Evolutionary conservation across 2,329 filamentous ascomycete genomes (phyloP).

Genomic region (Aspergillus fumigatus): DNA sequence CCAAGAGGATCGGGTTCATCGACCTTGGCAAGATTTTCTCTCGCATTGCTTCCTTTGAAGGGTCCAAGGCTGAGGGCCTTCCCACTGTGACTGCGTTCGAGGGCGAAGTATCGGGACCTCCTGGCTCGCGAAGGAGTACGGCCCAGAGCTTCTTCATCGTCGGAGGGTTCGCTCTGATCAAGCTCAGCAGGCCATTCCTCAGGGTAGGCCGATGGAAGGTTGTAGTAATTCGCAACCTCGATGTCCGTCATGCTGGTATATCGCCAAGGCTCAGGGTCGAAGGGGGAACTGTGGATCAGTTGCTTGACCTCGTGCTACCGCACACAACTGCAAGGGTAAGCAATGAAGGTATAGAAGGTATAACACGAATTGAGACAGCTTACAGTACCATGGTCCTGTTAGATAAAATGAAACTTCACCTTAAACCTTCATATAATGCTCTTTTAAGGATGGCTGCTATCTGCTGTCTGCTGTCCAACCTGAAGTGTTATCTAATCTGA

Average conservation of each 20-base stretch:
- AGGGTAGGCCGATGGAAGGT: constrained; percentile 72
- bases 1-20: constrained; percentile 93
- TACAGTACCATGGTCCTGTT: neutral
- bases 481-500: neutral
- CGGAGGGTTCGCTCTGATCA: constrained; percentile 65
- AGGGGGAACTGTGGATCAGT: constrained; percentile 7
- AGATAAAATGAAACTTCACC: neutral
- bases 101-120: constrained; percentile 77
- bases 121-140: constrained; percentile 48
- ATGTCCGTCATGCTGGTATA: constrained; percentile 58
- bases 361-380: neutral
- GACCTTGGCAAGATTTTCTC: constrained; percentile 75
- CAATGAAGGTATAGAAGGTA: neutral
- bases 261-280: constrained; percentile 1
- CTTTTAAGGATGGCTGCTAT: neutral
- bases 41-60: constrained; percentile 62
- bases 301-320: constrained; percentile 10
- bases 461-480: neutral
- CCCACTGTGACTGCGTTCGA: constrained; percentile 70
- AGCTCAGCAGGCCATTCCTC: constrained; percentile 82
- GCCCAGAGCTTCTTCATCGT: constrained; percentile 49
- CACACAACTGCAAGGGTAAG: constrained; percentile 9
- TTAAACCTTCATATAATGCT: neutral
- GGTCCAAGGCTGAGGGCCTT: constrained; percentile 63
- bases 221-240: constrained; percentile 86